A percentile compares a stretch with the other conserved stretches of the same genome.
These are phyloP conservation scores for Botryobasidium botryosum DNA, from an alignment of 768 basidiomycete genomes.

Conservation along the genomic window DNA sequence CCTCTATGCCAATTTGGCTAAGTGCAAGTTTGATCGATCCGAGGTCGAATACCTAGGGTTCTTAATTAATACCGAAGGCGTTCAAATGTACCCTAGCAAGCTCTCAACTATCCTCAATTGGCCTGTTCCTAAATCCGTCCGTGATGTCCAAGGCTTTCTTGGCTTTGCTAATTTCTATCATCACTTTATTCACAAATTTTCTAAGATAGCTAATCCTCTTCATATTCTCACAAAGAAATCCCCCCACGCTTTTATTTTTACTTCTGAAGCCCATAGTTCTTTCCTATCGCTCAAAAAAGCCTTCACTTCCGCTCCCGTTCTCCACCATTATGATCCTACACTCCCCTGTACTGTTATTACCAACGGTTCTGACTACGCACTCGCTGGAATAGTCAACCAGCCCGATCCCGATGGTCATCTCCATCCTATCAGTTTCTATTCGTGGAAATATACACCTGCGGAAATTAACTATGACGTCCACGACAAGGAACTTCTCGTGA, in stretches of 20 bases:
- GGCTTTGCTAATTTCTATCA: slow-evolving; percentile 17
- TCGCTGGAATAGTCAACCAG: slow-evolving; percentile 14
- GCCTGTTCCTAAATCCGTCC: slow-evolving; percentile 10
- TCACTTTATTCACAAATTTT: slow-evolving; percentile 14
- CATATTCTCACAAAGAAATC: background rate
- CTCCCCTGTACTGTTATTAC: slow-evolving; percentile 10
- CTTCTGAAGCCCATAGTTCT: background rate
- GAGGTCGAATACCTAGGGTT: slow-evolving; percentile 14
- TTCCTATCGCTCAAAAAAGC: slow-evolving; percentile 7
- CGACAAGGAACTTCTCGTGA: slow-evolving; percentile 15
- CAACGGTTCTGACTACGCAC: slow-evolving; percentile 17
- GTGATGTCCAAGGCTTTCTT: slow-evolving; percentile 13
- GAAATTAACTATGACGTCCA: slow-evolving; percentile 14
- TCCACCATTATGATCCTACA: slow-evolving; percentile 8
- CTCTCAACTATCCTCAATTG: slow-evolving; percentile 10
- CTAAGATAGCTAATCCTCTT: slow-evolving; percentile 11
- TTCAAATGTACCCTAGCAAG: slow-evolving; percentile 4
- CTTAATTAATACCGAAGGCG: background rate
- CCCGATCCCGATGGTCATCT: background rate
- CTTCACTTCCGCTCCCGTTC: slow-evolving; percentile 9
- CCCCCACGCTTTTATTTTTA: slow-evolving; percentile 3
- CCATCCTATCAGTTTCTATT: slow-evolving; percentile 14
- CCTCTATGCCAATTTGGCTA: slow-evolving; percentile 12
- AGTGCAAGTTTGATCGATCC: slow-evolving; percentile 13
- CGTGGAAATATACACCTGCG: background rate